Evolutionary conservation across 306 rosid species (phyloP), one percentile per base, ranked within the genome.

Genomic region (Elaeagnus macrophylla): DNA sequence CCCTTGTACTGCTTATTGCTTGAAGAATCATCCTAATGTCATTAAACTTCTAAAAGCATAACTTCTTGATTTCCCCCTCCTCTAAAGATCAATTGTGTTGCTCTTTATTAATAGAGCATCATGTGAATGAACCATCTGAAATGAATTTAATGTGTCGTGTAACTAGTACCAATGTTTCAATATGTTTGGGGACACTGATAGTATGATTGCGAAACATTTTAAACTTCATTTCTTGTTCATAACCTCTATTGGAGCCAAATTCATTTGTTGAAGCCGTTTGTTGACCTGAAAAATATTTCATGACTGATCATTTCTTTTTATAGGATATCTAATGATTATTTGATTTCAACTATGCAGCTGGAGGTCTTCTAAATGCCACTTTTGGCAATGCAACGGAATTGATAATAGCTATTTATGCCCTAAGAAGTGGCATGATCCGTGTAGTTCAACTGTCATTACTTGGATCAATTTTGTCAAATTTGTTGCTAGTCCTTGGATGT

Each of bases 371-470:
- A 41, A 89, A 80, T 60, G 97, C 93, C 47, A 85, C 95, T 51
- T 84, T 89, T 75, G 95, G 97, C 61, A 89, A 85, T 69, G 97
- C 97, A 45, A 85, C 93, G 48, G 97, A 89, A 75, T 53, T 89
- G 69, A 89, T 89, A 53, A 85, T 89, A 55, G 78, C 93, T 54
- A 66, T 89, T 53, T 80, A 82, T 49, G 97, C 95, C 39, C 54
- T 89, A 57, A 68, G 61, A 70, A 73, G 77, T 40, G 84, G 88
- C 69, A 69, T 84, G 88, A 67, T 64, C 11, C 83, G 80, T 1
- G 83, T 89, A 53, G 95, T 85, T 65, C 91, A 85, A 70, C 89
- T 72, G 66, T 89, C 95, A 16, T 72, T 89, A 43, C 67, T 85
- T 48, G 97, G 97, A 14, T 89, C 97, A 56, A 82, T 89, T 63